Evolutionary conservation across 228 moss, liverwort and hornwort genomes (phyloP).

Genomic region (Sphagnum magellanicum): DNA sequence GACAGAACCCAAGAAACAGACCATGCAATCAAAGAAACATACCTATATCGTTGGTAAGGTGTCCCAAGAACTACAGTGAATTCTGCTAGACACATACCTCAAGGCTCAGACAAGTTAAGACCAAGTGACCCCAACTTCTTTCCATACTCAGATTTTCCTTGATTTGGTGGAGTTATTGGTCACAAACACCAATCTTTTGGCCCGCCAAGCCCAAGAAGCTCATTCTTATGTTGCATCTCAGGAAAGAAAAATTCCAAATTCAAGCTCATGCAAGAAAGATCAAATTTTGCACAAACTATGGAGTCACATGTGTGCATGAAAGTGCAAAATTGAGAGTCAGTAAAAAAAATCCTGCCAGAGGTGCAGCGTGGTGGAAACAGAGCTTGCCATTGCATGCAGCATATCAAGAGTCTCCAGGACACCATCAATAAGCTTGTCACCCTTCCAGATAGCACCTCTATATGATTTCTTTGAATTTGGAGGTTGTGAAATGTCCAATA

Average conservation of each 20-base stretch:
- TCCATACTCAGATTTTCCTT: slow-evolving; percentile 84
- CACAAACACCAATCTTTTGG: slow-evolving; percentile 87
- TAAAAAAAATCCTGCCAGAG: no score
- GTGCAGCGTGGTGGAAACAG: no score
- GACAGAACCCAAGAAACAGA: background rate
- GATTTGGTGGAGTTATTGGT: slow-evolving; percentile 98
- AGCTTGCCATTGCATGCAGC: slow-evolving; percentile 23
- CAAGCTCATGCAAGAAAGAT: no score
- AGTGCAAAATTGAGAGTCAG: no score
- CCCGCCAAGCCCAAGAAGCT: slow-evolving; percentile 32
- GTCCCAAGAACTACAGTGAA: background rate
- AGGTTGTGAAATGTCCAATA: no score
- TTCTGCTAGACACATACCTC: slow-evolving; percentile 12
- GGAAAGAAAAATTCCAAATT: no score
- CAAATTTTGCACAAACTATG: no score
- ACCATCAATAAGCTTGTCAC: slow-evolving; percentile 34
- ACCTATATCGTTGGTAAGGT: background rate
- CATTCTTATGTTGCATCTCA: no score
- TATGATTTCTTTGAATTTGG: no score
- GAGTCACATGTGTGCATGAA: no score
- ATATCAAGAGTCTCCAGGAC: slow-evolving; percentile 36
- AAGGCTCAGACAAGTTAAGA: slow-evolving; percentile 61
- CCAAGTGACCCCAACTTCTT: slow-evolving; percentile 85
- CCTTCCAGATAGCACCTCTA: slow-evolving; percentile 50
- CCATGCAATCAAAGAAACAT: background rate